Conservation (phyloP, 345 rosid species). For the Laguncularia racemosa region DNA sequence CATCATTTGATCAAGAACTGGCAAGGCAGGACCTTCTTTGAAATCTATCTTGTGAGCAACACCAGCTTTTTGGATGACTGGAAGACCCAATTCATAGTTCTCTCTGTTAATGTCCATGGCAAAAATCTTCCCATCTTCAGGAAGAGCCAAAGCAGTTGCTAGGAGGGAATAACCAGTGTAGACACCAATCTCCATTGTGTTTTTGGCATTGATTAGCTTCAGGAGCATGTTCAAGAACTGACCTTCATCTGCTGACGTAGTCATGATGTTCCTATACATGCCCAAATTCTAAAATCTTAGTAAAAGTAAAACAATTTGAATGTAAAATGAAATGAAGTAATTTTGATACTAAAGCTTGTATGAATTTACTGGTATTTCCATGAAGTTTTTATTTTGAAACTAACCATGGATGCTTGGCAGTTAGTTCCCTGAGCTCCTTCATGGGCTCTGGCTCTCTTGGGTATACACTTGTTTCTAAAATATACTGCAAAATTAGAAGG, state of each 20-base stretch:
- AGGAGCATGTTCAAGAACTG: conserved; percentile 90
- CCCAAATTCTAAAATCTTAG: neutral
- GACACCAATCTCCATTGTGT: conserved; percentile 99
- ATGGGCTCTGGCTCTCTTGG: conserved; percentile 92
- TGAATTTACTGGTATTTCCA: neutral
- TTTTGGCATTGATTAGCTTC: conserved; percentile 94
- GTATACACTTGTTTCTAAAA: conserved; percentile 94
- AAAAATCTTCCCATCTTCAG: conserved; percentile 86
- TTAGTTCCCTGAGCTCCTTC: conserved; percentile 91
- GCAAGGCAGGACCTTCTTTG: conserved; percentile 89
- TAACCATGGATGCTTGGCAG: conserved; percentile 96
- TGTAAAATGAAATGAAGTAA: no score
- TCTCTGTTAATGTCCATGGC: conserved; percentile 86
- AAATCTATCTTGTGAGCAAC: conserved; percentile 87
- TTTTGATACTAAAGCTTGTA: no score
- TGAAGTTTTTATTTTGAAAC: no score
- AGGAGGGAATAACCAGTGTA: conserved; percentile 97
- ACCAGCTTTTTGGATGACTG: conserved; percentile 74
- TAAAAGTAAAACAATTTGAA: neutral
- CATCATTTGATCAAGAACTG: conserved; percentile 67
- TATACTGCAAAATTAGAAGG: conserved; percentile 41
- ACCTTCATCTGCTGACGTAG: conserved; percentile 96
- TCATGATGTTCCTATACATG: conserved; percentile 82
- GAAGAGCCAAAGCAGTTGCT: conserved; percentile 97
- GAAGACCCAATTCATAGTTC: conserved; percentile 77